Evolutionary conservation across 345 rosid species (phyloP).

Genomic region (Eucalyptus melliodora): DNA sequence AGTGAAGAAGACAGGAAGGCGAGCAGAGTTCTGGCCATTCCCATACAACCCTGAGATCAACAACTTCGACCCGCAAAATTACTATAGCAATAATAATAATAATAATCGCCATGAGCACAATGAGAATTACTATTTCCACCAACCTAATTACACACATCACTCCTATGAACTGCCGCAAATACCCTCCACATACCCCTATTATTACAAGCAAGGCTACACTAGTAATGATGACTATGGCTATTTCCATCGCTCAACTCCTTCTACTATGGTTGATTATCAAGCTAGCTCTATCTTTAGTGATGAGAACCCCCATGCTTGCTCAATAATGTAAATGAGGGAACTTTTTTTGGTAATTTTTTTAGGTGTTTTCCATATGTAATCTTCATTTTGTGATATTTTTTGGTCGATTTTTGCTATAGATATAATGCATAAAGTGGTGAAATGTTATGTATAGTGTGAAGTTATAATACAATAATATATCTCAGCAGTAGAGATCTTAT

Average conservation of each 20-base stretch:
- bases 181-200: constrained; percentile 11
- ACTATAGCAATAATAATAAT: background rate
- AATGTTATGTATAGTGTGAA: background rate
- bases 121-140: background rate
- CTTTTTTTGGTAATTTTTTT: background rate
- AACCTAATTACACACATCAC: background rate
- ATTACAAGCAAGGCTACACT: constrained; percentile 31
- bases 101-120: background rate
- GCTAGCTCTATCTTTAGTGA: constrained; percentile 49
- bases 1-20: constrained; percentile 42
- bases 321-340: constrained; percentile 20
- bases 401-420: no score
- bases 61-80: constrained; percentile 6
- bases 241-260: constrained; percentile 14
- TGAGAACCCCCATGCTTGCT: constrained; percentile 75
- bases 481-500: background rate
- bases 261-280: constrained; percentile 6
- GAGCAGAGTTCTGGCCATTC: constrained; percentile 58
- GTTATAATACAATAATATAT: background rate
- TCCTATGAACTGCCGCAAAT: background rate
- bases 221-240: constrained; percentile 30
- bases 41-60: constrained; percentile 46
- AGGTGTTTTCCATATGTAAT: background rate
- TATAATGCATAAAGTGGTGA: background rate
- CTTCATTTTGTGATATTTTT: background rate